phyloP scores from a whole-genome alignment of 202 grass and related monocot species.

The Miscanthus sacchariflorus region DNA sequence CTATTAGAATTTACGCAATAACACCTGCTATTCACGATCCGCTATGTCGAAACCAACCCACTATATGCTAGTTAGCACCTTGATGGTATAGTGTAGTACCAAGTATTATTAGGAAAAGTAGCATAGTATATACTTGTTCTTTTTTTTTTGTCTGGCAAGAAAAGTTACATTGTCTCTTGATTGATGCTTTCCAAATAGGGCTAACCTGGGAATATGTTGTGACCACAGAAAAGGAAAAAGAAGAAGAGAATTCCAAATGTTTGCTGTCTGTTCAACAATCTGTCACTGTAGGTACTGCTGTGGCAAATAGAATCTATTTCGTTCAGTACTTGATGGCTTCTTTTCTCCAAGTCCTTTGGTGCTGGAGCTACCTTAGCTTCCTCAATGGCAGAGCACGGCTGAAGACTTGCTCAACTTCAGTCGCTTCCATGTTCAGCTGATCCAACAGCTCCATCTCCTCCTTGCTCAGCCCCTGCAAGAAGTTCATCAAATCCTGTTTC shows the following conservation, averaged over 20 bases:
- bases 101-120: constrained; percentile 21
- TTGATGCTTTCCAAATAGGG: constrained; percentile 42
- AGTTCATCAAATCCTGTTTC: constrained; percentile 69
- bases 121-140: constrained; percentile 4
- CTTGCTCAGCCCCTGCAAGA: constrained; percentile 78
- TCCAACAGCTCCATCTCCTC: constrained; percentile 95
- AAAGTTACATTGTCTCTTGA: constrained; percentile 31
- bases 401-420: constrained; percentile 82
- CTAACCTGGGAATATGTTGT: constrained; percentile 13
- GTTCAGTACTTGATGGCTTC: not conserved
- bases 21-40: too few relatives aligned
- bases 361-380: constrained; percentile 73
- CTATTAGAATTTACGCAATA: too few relatives aligned
- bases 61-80: too few relatives aligned
- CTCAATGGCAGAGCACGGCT: constrained; percentile 78
- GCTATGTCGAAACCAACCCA: too few relatives aligned
- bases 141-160: not conserved
- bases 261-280: constrained; percentile 30
- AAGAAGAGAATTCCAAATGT: constrained; percentile 32
- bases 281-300: constrained; percentile 43
- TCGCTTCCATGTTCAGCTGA: constrained; percentile 87
- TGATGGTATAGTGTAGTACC: not conserved
- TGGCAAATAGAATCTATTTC: constrained; percentile 28
- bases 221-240: not conserved
- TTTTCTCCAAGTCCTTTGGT: constrained; percentile 30